Conservation (phyloP, 2,329 filamentous ascomycete species). For the Diaporthe helianthi region DNA sequence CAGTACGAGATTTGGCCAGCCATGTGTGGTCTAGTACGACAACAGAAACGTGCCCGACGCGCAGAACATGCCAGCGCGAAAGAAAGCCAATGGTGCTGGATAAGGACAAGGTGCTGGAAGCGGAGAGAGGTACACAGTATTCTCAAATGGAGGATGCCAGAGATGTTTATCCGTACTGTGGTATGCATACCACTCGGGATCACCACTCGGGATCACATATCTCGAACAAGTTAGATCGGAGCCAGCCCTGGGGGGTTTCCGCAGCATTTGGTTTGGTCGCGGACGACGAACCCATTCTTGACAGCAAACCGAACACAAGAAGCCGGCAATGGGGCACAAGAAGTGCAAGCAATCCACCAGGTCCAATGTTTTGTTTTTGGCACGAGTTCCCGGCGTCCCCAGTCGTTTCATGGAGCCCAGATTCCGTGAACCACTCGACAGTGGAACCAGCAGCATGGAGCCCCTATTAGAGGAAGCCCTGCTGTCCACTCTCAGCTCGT, state of each 20-base stretch:
- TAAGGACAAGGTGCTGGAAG: neutral
- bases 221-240: slow-evolving; percentile 11
- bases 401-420: slow-evolving; percentile 30
- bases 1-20: slow-evolving; percentile 1
- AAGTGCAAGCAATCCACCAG: slow-evolving; percentile 33
- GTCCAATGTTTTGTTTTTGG: slow-evolving; percentile 31
- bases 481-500: slow-evolving; percentile 10
- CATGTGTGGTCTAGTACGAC: neutral
- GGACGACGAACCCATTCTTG: slow-evolving; percentile 23
- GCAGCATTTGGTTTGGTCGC: slow-evolving; percentile 3
- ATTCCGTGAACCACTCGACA: slow-evolving; percentile 26
- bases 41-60: neutral
- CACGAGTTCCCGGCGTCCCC: slow-evolving; percentile 18
- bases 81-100: neutral
- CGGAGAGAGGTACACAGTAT: neutral
- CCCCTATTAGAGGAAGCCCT: slow-evolving; percentile 31
- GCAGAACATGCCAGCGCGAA: neutral
- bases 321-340: slow-evolving; percentile 26
- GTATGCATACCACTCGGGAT: slow-evolving; percentile 14
- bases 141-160: neutral
- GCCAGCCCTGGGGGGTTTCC: slow-evolving; percentile 7
- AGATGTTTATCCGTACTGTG: neutral
- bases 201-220: slow-evolving; percentile 14
- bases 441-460: slow-evolving; percentile 24
- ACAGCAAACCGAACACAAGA: slow-evolving; percentile 30